These are phyloP conservation scores for Alternaria postmessia DNA, from an alignment of 2,329 filamentous ascomycete genomes.

Conservation along the genomic window DNA sequence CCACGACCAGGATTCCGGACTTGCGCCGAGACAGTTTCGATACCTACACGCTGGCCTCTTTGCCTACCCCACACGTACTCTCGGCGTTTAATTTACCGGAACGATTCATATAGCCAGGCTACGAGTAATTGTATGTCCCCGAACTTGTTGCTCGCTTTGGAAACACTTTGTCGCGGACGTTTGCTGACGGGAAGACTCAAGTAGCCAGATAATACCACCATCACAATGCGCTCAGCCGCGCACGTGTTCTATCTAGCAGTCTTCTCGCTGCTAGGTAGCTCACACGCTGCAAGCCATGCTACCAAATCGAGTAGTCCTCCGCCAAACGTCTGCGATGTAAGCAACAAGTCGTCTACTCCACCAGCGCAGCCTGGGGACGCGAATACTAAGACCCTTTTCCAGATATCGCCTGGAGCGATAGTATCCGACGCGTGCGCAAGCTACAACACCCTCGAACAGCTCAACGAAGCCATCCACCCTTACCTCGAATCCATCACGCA, in stretches of 20 bases:
- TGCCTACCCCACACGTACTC: constrained; percentile 36
- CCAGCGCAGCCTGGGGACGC: constrained; percentile 30
- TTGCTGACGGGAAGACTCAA: constrained; percentile 44
- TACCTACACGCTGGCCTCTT: constrained; percentile 50
- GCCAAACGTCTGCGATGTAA: constrained; percentile 65
- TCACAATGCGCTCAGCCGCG: constrained; percentile 61
- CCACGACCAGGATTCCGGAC: constrained; percentile 31
- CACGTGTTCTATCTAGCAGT: constrained; percentile 69
- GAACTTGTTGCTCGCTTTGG: constrained; percentile 19
- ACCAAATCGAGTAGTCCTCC: constrained; percentile 48
- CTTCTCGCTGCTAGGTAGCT: constrained; percentile 64
- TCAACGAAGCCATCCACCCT: constrained; percentile 81
- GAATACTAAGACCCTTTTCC: constrained; percentile 50
- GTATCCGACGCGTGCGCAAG: constrained; percentile 95
- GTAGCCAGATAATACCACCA: constrained; percentile 20
- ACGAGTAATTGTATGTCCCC: constrained; percentile 28
- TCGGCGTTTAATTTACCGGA: constrained; percentile 28
- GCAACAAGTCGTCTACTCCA: constrained; percentile 44
- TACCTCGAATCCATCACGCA: constrained; percentile 81
- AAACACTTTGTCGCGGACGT: constrained; percentile 40
- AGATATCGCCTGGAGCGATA: constrained; percentile 89
- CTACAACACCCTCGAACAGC: constrained; percentile 84
- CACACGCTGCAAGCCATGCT: constrained; percentile 52
- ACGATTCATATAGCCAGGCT: constrained; percentile 32
- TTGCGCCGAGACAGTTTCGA: constrained; percentile 33